Conservation (phyloP, 306 rosid species). For the Mucuna pruriens region DNA sequence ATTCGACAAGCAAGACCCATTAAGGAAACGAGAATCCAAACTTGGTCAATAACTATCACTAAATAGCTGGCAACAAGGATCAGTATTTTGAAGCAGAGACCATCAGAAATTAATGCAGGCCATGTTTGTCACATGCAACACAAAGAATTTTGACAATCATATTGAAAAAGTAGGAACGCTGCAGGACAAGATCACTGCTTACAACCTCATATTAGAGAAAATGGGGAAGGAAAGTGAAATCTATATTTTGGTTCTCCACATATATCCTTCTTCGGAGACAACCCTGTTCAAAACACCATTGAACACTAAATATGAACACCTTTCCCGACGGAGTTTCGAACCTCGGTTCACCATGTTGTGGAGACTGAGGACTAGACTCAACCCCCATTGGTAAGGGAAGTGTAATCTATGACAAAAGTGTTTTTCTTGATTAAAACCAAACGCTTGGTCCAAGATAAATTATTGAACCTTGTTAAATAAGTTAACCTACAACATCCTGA, state of each 20-base stretch:
- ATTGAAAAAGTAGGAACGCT: not conserved
- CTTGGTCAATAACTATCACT: not conserved
- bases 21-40: conserved; percentile 12
- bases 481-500: not conserved
- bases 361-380: no score
- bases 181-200: not conserved
- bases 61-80: not conserved
- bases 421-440: not conserved
- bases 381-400: no score
- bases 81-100: not conserved
- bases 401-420: not conserved
- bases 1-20: conserved; percentile 1
- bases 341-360: no score
- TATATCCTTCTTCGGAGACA: no score
- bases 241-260: no score
- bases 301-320: no score
- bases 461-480: not conserved
- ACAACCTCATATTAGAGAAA: not conserved
- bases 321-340: no score
- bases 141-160: conserved; percentile 1
- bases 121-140: conserved; percentile 17
- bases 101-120: conserved; percentile 23
- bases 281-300: no score
- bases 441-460: conserved; percentile 1
- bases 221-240: not conserved